Evolutionary conservation across 2,329 filamentous ascomycete species (phyloP).

Genomic region (Trichophyton rubrum): DNA sequence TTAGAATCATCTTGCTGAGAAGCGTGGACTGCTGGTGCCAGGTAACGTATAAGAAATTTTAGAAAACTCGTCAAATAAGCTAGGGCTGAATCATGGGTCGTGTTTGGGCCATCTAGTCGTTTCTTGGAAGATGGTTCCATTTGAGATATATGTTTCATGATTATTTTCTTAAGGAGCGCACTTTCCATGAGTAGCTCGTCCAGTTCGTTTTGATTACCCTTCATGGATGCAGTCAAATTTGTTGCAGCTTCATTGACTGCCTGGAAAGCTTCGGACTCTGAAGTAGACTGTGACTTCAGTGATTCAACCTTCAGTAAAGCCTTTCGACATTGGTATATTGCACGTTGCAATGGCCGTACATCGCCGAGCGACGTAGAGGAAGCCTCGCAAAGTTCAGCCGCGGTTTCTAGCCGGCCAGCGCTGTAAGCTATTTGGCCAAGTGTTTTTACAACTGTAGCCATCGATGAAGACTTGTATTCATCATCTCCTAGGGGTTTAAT

Average conservation of each 20-base stretch:
- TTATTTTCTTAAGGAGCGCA: conserved; percentile 31
- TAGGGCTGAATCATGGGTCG: conserved; percentile 17
- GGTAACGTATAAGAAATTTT: conserved; percentile 30
- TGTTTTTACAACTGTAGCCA: conserved; percentile 24
- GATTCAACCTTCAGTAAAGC: conserved; percentile 27
- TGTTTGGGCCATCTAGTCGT: conserved; percentile 9
- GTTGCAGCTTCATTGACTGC: conserved; percentile 25
- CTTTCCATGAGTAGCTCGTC: conserved; percentile 34
- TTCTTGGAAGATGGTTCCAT: conserved; percentile 16
- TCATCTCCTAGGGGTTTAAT: conserved; percentile 17
- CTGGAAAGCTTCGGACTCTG: conserved; percentile 14
- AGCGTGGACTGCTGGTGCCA: conserved; percentile 20
- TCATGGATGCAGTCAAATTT: conserved; percentile 26
- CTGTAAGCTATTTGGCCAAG: conserved; percentile 31
- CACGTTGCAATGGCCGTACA: conserved; percentile 24
- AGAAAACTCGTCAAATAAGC: conserved; percentile 30
- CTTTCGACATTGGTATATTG: conserved; percentile 29
- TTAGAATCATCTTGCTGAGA: conserved; percentile 21
- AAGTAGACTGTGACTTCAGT: conserved; percentile 17
- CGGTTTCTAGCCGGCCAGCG: conserved; percentile 29
- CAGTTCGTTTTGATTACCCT: conserved; percentile 30
- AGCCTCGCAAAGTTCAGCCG: conserved; percentile 25
- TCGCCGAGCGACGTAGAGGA: conserved; percentile 21
- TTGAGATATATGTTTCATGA: conserved; percentile 21
- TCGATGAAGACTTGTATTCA: conserved; percentile 17